A percentile compares a stretch with the other conserved stretches of the same genome.
Evolutionary conservation across 2,329 filamentous ascomycete species (phyloP).

Genomic region (Neophaeococcomyces mojaviensis): DNA sequence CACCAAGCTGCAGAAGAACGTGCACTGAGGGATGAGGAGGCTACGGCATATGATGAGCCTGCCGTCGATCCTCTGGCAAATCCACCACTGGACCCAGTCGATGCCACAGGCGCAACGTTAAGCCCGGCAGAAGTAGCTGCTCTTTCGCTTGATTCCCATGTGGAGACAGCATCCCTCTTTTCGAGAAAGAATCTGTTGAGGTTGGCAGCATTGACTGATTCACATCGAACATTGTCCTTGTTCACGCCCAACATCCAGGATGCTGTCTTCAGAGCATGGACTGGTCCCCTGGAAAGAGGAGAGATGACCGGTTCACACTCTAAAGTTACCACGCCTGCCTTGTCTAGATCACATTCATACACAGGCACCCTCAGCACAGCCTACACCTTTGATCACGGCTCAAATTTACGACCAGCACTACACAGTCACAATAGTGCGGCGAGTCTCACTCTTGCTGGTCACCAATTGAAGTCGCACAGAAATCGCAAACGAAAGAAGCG

Average conservation of each 20-base stretch:
- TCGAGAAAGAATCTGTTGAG: constrained; percentile 89
- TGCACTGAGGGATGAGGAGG: constrained; percentile 44
- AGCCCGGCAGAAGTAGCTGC: constrained; percentile 69
- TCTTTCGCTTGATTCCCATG: constrained; percentile 68
- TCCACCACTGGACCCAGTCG: constrained; percentile 73
- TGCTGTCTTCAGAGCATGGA: constrained; percentile 88
- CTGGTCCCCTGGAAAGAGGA: constrained; percentile 63
- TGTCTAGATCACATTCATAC: constrained; percentile 59
- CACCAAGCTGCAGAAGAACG: constrained; percentile 62
- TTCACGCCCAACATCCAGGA: constrained; percentile 88
- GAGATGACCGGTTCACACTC: constrained; percentile 40
- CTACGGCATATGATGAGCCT: constrained; percentile 49
- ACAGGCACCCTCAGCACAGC: constrained; percentile 40
- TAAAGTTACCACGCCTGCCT: constrained; percentile 38
- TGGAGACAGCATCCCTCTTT: constrained; percentile 81
- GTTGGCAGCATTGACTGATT: constrained; percentile 74
- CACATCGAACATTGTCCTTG: constrained; percentile 80
- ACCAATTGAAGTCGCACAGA: constrained; percentile 34
- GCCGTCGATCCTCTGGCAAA: constrained; percentile 74
- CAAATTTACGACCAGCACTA: constrained; percentile 51
- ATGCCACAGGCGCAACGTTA: constrained; percentile 68
- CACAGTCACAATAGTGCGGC: constrained; percentile 27
- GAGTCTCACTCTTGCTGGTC: constrained; percentile 33
- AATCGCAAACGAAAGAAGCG: constrained; percentile 41
- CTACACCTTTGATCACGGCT: constrained; percentile 67